Conservation (phyloP, 2,329 filamentous ascomycete species). For the Fusarium sambucinum region DNA sequence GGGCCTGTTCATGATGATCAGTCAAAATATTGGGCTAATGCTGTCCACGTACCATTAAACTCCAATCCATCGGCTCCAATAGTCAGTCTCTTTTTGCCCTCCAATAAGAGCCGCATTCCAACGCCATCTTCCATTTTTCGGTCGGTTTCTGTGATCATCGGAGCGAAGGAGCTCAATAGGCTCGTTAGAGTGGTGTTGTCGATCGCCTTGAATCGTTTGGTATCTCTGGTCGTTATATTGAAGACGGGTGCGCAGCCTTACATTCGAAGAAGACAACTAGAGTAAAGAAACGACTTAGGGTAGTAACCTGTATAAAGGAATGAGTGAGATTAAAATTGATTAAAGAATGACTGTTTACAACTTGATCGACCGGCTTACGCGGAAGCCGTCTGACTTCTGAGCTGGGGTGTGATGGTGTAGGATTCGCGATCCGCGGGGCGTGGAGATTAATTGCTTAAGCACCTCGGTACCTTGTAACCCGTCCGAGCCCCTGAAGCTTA, state of each 20-base stretch:
- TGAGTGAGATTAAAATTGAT: neutral
- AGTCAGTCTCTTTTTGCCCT: slow-evolving; percentile 50
- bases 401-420: slow-evolving; percentile 6
- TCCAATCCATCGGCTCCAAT: slow-evolving; percentile 50
- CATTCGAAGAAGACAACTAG: neutral
- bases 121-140: slow-evolving; percentile 41
- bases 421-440: slow-evolving; percentile 36
- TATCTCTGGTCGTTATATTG: slow-evolving; percentile 9
- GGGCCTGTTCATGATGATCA: slow-evolving; percentile 42
- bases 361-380: slow-evolving; percentile 29
- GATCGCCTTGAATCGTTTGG: slow-evolving; percentile 2
- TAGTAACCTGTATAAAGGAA: neutral
- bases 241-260: neutral
- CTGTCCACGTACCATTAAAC: slow-evolving; percentile 50
- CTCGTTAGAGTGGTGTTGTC: neutral
- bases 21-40: slow-evolving; percentile 6
- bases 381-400: slow-evolving; percentile 17
- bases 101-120: slow-evolving; percentile 49
- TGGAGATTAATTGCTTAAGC: slow-evolving; percentile 30
- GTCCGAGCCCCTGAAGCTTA: slow-evolving; percentile 14
- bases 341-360: slow-evolving; percentile 12
- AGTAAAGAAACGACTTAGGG: slow-evolving; percentile 16
- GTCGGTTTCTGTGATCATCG: slow-evolving; percentile 26
- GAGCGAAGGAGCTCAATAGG: neutral
- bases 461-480: too few species aligned